These are phyloP conservation scores for Lipomyces yamanashiensis DNA, from an alignment of 805 yeast genomes.

Conservation along the genomic window DNA sequence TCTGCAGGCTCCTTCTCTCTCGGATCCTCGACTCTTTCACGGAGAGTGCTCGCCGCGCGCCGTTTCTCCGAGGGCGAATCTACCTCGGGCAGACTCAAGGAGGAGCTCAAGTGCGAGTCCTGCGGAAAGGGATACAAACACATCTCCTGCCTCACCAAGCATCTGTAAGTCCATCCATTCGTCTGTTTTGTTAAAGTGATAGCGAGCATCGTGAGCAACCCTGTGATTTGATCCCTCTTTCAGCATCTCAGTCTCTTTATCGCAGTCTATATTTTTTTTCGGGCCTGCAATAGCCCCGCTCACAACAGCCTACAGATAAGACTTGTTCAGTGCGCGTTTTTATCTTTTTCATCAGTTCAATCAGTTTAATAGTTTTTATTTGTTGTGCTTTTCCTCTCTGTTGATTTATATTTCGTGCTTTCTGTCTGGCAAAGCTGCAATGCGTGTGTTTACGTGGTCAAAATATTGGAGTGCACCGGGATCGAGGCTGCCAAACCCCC, in stretches of 20 bases:
- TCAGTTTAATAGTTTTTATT: neutral
- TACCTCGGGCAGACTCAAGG: constrained; percentile 81
- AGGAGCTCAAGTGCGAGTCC: constrained; percentile 84
- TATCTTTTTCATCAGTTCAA: neutral
- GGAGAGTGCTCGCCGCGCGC: constrained; percentile 65
- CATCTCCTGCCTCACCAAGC: constrained; percentile 47
- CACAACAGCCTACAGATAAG: neutral
- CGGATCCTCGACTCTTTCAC: constrained; percentile 30
- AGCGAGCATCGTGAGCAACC: neutral
- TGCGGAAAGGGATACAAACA: constrained; percentile 93
- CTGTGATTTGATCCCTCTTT: neutral
- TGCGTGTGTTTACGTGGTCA: no score
- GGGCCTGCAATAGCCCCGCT: neutral
- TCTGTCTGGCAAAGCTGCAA: neutral
- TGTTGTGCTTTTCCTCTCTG: neutral
- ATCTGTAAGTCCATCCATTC: constrained; percentile 28
- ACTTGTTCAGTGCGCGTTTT: neutral
- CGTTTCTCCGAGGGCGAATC: constrained; percentile 73
- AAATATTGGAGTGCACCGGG: no score
- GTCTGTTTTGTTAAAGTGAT: neutral
- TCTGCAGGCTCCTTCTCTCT: constrained; percentile 16
- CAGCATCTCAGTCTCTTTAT: no score
- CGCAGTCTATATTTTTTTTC: no score
- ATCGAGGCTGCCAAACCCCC: no score
- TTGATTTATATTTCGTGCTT: neutral